A percentile compares a stretch with the other conserved stretches of the same genome.
Evolutionary conservation across 2,329 filamentous ascomycete genomes (phyloP).

Genomic region (Pestalotiopsis sp.): DNA sequence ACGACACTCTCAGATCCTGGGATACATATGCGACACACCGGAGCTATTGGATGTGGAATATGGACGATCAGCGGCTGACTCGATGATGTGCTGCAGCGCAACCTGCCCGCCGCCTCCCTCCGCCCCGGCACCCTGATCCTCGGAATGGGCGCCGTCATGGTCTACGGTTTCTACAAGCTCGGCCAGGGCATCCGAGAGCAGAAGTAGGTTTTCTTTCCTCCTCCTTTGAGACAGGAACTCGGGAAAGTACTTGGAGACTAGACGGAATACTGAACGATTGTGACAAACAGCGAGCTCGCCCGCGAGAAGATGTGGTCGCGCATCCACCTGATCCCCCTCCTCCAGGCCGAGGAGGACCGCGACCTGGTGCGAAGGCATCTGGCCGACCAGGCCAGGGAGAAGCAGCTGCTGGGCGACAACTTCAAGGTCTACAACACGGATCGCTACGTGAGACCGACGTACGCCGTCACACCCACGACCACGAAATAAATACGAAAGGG

Average conservation of each 20-base stretch:
- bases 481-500: constrained; percentile 24
- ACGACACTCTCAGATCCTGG: no score
- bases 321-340: constrained; percentile 89
- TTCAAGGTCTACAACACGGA: constrained; percentile 86
- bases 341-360: constrained; percentile 96
- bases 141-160: constrained; percentile 77
- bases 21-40: not conserved
- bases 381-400: constrained; percentile 87
- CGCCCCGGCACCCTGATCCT: constrained; percentile 78
- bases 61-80: not conserved
- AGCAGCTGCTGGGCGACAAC: constrained; percentile 84
- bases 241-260: no score
- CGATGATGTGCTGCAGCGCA: constrained; percentile 63
- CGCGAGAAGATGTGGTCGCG: constrained; percentile 99
- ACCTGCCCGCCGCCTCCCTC: constrained; percentile 90
- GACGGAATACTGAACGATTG: not conserved
- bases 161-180: constrained; percentile 87
- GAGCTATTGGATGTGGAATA: not conserved
- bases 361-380: constrained; percentile 87
- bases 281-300: constrained; percentile 74
- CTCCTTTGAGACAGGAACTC: no score
- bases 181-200: constrained; percentile 85
- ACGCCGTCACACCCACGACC: constrained; percentile 69
- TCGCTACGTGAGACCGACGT: constrained; percentile 82
- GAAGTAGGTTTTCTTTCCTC: constrained; percentile 65